phyloP scores from a whole-genome alignment of 805 yeast species.

The Metschnikowia corniflorae region DNA sequence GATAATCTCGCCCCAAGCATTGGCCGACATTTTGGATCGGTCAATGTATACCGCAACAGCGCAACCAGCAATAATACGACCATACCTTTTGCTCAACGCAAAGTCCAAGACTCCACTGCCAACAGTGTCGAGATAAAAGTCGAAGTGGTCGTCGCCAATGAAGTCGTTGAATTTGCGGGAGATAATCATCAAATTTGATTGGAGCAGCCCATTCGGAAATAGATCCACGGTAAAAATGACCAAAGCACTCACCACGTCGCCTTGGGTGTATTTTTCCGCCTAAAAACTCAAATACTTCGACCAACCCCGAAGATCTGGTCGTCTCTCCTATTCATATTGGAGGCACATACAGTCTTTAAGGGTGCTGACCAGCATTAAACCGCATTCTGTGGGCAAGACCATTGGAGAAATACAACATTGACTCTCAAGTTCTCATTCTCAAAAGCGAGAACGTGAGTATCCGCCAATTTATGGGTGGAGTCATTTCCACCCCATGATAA shows the following conservation, averaged over 20 bases:
- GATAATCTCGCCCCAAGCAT: slow-evolving; percentile 42
- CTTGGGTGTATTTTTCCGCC: slow-evolving; percentile 35
- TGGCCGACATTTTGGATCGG: slow-evolving; percentile 30
- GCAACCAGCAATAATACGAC: slow-evolving; percentile 58
- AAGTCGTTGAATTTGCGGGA: slow-evolving; percentile 30
- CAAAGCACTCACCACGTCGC: slow-evolving; percentile 40
- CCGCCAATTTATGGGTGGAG: slow-evolving; percentile 29
- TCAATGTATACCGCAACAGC: slow-evolving; percentile 58
- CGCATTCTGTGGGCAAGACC: slow-evolving; percentile 65
- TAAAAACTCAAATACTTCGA: slow-evolving; percentile 47
- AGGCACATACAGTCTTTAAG: slow-evolving; percentile 29
- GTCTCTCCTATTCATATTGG: slow-evolving; percentile 44
- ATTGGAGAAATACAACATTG: slow-evolving; percentile 48
- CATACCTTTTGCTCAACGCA: slow-evolving; percentile 39
- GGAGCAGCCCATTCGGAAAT: slow-evolving; percentile 25
- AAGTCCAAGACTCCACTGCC: slow-evolving; percentile 57
- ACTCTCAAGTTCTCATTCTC: slow-evolving; percentile 41
- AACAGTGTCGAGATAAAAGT: slow-evolving; percentile 58
- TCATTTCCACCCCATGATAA: slow-evolving; percentile 19
- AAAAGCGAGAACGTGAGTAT: slow-evolving; percentile 17
- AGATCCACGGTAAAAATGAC: slow-evolving; percentile 48
- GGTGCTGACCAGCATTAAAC: slow-evolving; percentile 38
- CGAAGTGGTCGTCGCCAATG: slow-evolving; percentile 47
- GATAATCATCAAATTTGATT: slow-evolving; percentile 26
- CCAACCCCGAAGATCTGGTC: slow-evolving; percentile 46